Evolutionary conservation across 805 yeast genomes (phyloP).

Genomic region (Candida multigemmis): DNA sequence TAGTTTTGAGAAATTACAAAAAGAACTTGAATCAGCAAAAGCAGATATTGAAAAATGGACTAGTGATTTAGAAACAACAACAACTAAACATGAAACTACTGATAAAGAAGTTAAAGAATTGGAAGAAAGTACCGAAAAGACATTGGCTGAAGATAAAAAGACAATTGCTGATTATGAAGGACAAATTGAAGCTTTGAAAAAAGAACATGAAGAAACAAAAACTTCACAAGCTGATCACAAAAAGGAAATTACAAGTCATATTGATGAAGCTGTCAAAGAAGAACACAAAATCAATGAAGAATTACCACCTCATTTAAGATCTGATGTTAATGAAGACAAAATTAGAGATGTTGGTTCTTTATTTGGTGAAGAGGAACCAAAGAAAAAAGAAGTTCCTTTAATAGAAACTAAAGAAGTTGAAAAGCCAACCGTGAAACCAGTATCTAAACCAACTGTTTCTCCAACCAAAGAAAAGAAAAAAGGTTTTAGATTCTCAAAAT

Average conservation of each 20-base stretch:
- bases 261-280: conserved; percentile 32
- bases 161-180: conserved; percentile 28
- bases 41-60: conserved; percentile 23
- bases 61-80: conserved; percentile 20
- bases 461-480: neutral
- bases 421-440: conserved; percentile 1
- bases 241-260: conserved; percentile 18
- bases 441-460: conserved; percentile 1
- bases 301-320: conserved; percentile 45
- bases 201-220: conserved; percentile 25
- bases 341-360: conserved; percentile 30
- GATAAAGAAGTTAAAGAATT: conserved; percentile 29
- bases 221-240: conserved; percentile 22
- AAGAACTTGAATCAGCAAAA: conserved; percentile 34
- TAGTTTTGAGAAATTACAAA: conserved; percentile 34
- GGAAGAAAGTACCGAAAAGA: conserved; percentile 13
- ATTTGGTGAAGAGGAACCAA: conserved; percentile 22
- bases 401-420: conserved; percentile 3
- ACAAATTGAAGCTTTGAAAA: conserved; percentile 33
- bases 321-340: conserved; percentile 22
- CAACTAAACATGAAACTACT: conserved; percentile 29
- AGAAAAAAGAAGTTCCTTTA: conserved; percentile 8
- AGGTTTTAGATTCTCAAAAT: neutral
- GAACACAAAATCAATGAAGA: conserved; percentile 39
- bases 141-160: conserved; percentile 16